A percentile compares a stretch with the other conserved stretches of the same genome.
Conservation (phyloP, 1,139 yeast species). For the Torulaspora globosa region DNA sequence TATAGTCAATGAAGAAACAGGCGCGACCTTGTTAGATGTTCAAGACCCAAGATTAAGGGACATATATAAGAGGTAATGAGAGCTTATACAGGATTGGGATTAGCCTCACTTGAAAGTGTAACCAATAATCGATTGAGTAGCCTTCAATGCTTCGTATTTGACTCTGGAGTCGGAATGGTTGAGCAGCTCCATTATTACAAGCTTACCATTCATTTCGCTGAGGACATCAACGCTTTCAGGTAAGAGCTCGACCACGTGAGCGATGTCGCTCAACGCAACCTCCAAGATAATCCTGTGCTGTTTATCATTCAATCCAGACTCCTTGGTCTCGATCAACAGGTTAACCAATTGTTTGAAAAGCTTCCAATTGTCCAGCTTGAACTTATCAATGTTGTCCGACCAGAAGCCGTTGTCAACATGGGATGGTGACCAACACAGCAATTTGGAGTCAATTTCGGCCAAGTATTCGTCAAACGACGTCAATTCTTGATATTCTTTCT, state of each 20-base stretch:
- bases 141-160: constrained; percentile 89
- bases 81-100: not conserved
- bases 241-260: constrained; percentile 61
- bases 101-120: constrained; percentile 46
- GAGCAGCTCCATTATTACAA: constrained; percentile 80
- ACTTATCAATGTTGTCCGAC: constrained; percentile 72
- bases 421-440: constrained; percentile 88
- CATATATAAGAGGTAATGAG: constrained; percentile 6
- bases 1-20: constrained; percentile 13
- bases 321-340: constrained; percentile 40
- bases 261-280: constrained; percentile 58
- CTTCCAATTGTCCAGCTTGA: constrained; percentile 75
- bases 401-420: constrained; percentile 86
- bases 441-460: constrained; percentile 75
- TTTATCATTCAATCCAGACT: constrained; percentile 22
- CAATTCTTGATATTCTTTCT: constrained; percentile 69
- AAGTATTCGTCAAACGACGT: constrained; percentile 91
- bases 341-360: constrained; percentile 54
- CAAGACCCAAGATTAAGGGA: constrained; percentile 6
- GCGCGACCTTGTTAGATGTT: constrained; percentile 12
- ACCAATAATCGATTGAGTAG: constrained; percentile 88
- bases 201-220: constrained; percentile 54
- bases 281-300: constrained; percentile 35
- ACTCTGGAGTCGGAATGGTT: constrained; percentile 81
- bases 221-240: constrained; percentile 55